Percentiles rank a stretch among this genome's conserved stretches.
These are phyloP conservation scores for Monilinia aucupariae DNA, from an alignment of 2,329 filamentous ascomycete species.

Conservation along the genomic window DNA sequence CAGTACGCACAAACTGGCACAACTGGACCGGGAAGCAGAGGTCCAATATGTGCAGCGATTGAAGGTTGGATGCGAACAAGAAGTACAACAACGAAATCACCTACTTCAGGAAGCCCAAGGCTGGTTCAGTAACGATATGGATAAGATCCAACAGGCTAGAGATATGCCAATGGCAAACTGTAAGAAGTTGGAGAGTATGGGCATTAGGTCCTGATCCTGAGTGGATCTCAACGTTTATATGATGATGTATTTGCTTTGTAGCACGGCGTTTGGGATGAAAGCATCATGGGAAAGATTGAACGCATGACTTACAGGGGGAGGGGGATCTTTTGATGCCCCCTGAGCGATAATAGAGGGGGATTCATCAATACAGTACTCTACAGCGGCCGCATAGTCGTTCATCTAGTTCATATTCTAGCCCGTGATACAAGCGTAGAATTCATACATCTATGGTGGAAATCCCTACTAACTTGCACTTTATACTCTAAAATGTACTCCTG, in stretches of 20 bases:
- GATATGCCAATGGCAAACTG: constrained; percentile 56
- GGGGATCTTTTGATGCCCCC: background rate
- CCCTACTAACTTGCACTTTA: too few relatives aligned
- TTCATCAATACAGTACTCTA: background rate
- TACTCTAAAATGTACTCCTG: too few relatives aligned
- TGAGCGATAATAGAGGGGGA: constrained; percentile 1
- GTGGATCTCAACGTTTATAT: constrained; percentile 19
- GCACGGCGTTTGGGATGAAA: constrained; percentile 27
- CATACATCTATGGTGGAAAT: too few relatives aligned
- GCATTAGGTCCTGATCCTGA: constrained; percentile 26
- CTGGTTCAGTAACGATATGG: constrained; percentile 62
- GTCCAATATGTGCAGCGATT: constrained; percentile 63
- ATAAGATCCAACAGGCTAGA: constrained; percentile 47
- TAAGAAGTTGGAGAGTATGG: constrained; percentile 48
- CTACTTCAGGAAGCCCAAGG: constrained; percentile 62
- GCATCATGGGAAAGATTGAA: constrained; percentile 17
- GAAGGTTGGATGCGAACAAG: constrained; percentile 66
- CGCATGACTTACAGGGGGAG: background rate
- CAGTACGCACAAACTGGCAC: constrained; percentile 60
- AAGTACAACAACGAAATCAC: constrained; percentile 52
- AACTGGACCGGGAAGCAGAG: constrained; percentile 76
- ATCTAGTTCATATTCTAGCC: too few relatives aligned
- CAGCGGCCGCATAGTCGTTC: too few relatives aligned
- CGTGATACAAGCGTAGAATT: too few relatives aligned
- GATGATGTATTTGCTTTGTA: constrained; percentile 22